Evolutionary conservation across 768 basidiomycete species (phyloP).

Genomic region (Lactarius hatsudake): DNA sequence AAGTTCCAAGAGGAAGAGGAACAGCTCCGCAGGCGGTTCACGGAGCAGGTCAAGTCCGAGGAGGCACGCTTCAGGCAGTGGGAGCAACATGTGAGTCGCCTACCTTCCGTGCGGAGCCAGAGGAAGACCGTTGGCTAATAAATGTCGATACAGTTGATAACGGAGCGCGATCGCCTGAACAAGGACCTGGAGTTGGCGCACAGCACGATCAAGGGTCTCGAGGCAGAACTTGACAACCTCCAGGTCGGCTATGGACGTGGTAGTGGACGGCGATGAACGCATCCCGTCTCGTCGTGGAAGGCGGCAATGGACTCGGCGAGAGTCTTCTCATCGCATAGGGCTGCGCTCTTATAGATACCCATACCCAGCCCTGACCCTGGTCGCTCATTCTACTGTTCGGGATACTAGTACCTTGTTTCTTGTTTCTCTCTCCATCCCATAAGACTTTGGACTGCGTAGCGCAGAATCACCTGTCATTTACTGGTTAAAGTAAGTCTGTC

Average conservation of each 20-base stretch:
- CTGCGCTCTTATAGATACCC: constrained; percentile 22
- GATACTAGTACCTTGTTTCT: constrained; percentile 10
- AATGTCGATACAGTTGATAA: constrained; percentile 72
- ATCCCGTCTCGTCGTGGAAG: background rate
- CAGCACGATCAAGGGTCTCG: constrained; percentile 87
- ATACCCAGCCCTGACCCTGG: constrained; percentile 12
- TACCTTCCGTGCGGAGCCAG: background rate
- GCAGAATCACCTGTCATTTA: constrained; percentile 4
- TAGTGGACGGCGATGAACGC: constrained; percentile 54
- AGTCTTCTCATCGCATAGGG: background rate
- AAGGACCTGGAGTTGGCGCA: constrained; percentile 95
- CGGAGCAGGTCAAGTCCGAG: constrained; percentile 99
- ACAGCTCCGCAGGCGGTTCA: constrained; percentile 92
- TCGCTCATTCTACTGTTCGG: constrained; percentile 5
- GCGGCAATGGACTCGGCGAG: constrained; percentile 2
- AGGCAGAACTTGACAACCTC: constrained; percentile 86
- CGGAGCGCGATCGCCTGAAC: constrained; percentile 97
- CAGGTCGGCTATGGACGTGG: constrained; percentile 83
- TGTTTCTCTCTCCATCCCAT: background rate
- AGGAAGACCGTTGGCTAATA: constrained; percentile 18
- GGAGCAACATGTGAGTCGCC: constrained; percentile 87
- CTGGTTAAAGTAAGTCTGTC: background rate
- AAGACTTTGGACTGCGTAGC: constrained; percentile 3
- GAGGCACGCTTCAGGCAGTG: constrained; percentile 97
- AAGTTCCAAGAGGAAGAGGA: constrained; percentile 99